Percentiles rank a stretch among this genome's conserved stretches.
Conservation (phyloP, 441 rosid genomes). For the Erysimum cheiri region DNA sequence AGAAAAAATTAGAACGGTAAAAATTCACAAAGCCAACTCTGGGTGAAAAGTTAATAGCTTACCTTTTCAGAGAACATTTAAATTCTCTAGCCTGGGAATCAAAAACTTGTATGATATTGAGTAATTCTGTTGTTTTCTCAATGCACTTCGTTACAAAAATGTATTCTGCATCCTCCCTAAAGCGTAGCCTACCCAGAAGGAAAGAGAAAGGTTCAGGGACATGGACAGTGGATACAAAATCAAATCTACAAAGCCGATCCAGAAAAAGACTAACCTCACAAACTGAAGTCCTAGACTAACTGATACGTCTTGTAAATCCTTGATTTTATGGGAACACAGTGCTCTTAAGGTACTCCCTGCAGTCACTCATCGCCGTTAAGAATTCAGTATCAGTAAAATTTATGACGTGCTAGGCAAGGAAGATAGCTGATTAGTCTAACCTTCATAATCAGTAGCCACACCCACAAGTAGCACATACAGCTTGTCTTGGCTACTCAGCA, state of each 20-base stretch:
- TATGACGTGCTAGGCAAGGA: conserved; percentile 26
- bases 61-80: conserved; percentile 68
- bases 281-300: conserved; percentile 86
- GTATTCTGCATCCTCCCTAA: conserved; percentile 61
- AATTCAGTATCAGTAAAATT: conserved; percentile 37
- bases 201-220: conserved; percentile 39
- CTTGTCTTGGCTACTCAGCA: conserved; percentile 69
- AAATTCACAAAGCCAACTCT: conserved; percentile 8
- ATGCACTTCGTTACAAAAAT: conserved; percentile 71
- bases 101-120: conserved; percentile 57
- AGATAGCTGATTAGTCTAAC: conserved; percentile 48
- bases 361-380: conserved; percentile 44
- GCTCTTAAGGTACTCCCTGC: conserved; percentile 69
- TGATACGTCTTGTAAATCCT: conserved; percentile 68
- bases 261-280: conserved; percentile 67
- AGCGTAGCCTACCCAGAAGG: conserved; percentile 54
- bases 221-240: conserved; percentile 14
- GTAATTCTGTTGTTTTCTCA: conserved; percentile 66
- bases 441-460: conserved; percentile 64
- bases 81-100: conserved; percentile 46
- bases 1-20: not conserved
- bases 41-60: conserved; percentile 31
- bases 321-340: conserved; percentile 67
- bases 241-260: conserved; percentile 22
- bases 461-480: conserved; percentile 74